Evolutionary conservation across 768 basidiomycete species (phyloP).

Genomic region (Zangia roseola): DNA sequence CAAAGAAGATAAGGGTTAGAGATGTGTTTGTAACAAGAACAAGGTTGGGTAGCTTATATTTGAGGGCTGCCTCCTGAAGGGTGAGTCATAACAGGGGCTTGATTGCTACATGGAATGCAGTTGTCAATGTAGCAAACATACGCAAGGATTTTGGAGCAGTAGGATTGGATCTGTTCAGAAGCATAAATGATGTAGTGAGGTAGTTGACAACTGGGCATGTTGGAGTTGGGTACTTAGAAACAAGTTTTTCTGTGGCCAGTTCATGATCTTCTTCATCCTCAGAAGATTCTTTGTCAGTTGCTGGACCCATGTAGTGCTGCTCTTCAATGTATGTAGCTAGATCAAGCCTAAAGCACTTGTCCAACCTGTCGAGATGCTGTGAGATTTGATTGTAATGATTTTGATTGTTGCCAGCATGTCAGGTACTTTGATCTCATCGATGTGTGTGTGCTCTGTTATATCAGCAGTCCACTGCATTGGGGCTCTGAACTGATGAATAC

Average conservation of each 20-base stretch:
- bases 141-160: constrained; percentile 2
- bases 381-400: not conserved
- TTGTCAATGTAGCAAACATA: not conserved
- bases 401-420: not conserved
- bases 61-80: not conserved
- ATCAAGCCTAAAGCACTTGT: not conserved
- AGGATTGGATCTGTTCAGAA: constrained; percentile 13
- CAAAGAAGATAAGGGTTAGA: too few species aligned
- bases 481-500: constrained; percentile 9
- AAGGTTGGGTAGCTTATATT: constrained; percentile 4
- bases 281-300: not conserved
- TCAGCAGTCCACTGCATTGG: not conserved
- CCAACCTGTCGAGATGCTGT: not conserved
- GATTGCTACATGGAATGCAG: constrained; percentile 4
- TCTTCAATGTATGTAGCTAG: not conserved
- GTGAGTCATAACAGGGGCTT: not conserved
- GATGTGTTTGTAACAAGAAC: too few species aligned
- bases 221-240: not conserved
- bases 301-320: not conserved
- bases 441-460: not conserved
- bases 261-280: not conserved
- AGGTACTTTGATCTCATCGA: not conserved
- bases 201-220: not conserved
- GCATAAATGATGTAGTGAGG: not conserved
- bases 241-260: not conserved